Conservation (phyloP, 2,329 filamentous ascomycete genomes). For the Grosmannia serpens region DNA sequence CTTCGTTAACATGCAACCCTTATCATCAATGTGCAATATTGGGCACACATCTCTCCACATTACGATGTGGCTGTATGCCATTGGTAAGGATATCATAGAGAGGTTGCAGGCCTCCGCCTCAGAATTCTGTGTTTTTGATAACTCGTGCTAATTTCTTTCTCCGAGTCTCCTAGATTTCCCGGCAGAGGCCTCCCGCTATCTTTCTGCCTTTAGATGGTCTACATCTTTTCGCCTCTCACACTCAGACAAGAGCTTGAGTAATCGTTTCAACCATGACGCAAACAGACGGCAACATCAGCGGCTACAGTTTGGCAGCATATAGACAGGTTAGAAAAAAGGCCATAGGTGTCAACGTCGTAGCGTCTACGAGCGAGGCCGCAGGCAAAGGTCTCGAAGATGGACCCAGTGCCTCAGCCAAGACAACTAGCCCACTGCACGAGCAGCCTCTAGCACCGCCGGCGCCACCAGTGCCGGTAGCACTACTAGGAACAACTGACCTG, state of each 20-base stretch:
- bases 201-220: too few species aligned
- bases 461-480: not conserved
- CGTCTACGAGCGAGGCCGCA: not conserved
- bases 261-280: not conserved
- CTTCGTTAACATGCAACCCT: not conserved
- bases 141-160: too few species aligned
- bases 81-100: not conserved
- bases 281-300: not conserved
- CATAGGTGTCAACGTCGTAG: not conserved
- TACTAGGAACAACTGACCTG: too few species aligned
- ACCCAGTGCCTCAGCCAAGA: not conserved
- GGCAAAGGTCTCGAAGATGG: not conserved
- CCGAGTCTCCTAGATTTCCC: too few species aligned
- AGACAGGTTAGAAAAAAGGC: not conserved
- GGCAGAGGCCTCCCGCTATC: too few species aligned
- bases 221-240: too few species aligned
- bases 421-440: too few species aligned
- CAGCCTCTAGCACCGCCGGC: not conserved
- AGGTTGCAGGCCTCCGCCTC: not conserved
- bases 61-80: not conserved
- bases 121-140: too few species aligned
- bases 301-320: not conserved
- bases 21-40: not conserved
- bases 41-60: not conserved
- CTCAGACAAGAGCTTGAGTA: too few species aligned